Conservation (phyloP, 1,139 yeast species). For the Ogataea hybrid region DNA sequence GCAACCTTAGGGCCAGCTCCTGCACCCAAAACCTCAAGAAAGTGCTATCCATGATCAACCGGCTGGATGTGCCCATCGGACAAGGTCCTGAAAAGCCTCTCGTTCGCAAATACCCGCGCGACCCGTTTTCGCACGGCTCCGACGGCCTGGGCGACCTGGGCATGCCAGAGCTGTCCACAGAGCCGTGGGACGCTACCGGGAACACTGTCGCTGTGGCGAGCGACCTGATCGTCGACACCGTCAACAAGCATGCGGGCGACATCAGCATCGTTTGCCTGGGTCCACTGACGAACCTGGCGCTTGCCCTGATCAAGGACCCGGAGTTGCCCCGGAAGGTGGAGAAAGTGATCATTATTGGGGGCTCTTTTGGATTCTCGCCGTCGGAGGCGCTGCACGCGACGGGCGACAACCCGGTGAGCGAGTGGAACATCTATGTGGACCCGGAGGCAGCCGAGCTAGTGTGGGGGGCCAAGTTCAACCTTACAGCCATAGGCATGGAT, state of each 20-base stretch:
- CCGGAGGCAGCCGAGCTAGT: conserved; percentile 28
- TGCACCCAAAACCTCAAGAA: conserved; percentile 23
- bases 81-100: conserved; percentile 28
- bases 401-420: conserved; percentile 27
- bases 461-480: conserved; percentile 20
- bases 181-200: conserved; percentile 14
- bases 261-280: conserved; percentile 23
- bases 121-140: conserved; percentile 26
- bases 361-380: conserved; percentile 24
- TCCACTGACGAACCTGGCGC: conserved; percentile 24
- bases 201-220: conserved; percentile 17
- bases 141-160: conserved; percentile 25
- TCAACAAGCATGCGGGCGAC: conserved; percentile 14
- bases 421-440: conserved; percentile 27
- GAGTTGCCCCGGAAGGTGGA: conserved; percentile 18
- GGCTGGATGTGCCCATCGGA: conserved; percentile 23
- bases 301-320: conserved; percentile 25
- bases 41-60: conserved; percentile 18
- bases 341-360: conserved; percentile 25
- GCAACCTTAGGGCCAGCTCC: conserved; percentile 21
- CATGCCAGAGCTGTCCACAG: conserved; percentile 18
- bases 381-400: conserved; percentile 26
- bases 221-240: conserved; percentile 22
- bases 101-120: conserved; percentile 25
- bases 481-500: conserved; percentile 27